Evolutionary conservation across 805 yeast genomes (phyloP).

Genomic region (Yarrowia hollandica): DNA sequence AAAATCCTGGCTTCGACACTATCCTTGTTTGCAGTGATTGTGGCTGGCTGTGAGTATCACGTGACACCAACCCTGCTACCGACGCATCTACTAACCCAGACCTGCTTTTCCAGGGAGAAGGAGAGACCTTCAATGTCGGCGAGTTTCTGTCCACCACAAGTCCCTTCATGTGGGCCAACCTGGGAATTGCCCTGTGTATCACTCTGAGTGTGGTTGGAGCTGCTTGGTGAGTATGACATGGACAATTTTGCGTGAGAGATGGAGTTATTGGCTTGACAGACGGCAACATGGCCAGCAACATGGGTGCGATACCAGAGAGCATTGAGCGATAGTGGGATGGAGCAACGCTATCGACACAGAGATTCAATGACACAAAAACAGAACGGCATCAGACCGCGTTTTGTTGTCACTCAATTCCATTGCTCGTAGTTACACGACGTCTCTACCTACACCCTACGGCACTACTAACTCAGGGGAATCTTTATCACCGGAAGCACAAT

Average conservation of each 20-base stretch:
- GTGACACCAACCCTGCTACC: background rate
- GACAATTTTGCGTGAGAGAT: no score
- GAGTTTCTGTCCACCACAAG: constrained; percentile 79
- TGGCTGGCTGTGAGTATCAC: constrained; percentile 20
- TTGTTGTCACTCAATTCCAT: no score
- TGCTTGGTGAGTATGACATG: constrained; percentile 64
- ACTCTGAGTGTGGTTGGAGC: constrained; percentile 96
- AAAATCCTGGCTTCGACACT: constrained; percentile 24
- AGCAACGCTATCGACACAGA: no score
- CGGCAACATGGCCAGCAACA: no score
- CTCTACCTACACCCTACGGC: no score
- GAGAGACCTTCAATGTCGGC: constrained; percentile 90
- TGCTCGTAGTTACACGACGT: no score
- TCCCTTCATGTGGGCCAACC: constrained; percentile 95
- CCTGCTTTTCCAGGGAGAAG: constrained; percentile 79
- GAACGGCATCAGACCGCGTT: no score
- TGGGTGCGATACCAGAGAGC: no score
- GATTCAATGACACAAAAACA: no score
- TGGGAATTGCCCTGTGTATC: constrained; percentile 88
- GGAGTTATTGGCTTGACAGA: no score
- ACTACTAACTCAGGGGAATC: constrained; percentile 59
- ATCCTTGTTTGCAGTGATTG: constrained; percentile 15
- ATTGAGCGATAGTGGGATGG: no score
- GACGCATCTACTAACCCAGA: constrained; percentile 25
- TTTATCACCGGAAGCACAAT: constrained; percentile 93